These are phyloP conservation scores for Samsoniella hepiali DNA, from an alignment of 2,329 filamentous ascomycete genomes.

Conservation along the genomic window DNA sequence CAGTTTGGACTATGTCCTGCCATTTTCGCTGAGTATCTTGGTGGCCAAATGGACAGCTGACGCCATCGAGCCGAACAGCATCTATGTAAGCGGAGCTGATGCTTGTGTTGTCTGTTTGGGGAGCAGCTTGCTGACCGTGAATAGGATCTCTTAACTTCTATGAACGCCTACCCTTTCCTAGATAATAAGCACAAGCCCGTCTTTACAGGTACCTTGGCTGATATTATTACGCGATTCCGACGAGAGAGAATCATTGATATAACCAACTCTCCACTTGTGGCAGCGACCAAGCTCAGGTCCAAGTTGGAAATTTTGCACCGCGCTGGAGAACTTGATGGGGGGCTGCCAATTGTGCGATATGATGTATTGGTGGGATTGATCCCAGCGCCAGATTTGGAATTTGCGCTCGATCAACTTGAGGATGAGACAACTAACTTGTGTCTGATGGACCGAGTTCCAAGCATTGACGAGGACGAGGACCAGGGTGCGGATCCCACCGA, in stretches of 20 bases:
- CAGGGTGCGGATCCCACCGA: slow-evolving; percentile 67
- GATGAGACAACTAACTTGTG: slow-evolving; percentile 73
- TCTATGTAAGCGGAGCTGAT: slow-evolving; percentile 61
- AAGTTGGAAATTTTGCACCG: slow-evolving; percentile 81
- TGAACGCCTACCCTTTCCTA: slow-evolving; percentile 97
- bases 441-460: slow-evolving; percentile 70
- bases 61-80: slow-evolving; percentile 88
- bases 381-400: slow-evolving; percentile 90
- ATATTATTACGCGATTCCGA: slow-evolving; percentile 76
- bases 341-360: slow-evolving; percentile 79
- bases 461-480: slow-evolving; percentile 62
- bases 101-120: not conserved
- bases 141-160: slow-evolving; percentile 84
- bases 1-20: slow-evolving; percentile 89
- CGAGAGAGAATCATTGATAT: slow-evolving; percentile 85
- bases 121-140: slow-evolving; percentile 20
- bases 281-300: slow-evolving; percentile 69
- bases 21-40: slow-evolving; percentile 86
- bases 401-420: slow-evolving; percentile 78
- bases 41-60: slow-evolving; percentile 99
- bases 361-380: slow-evolving; percentile 84
- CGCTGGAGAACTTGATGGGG: slow-evolving; percentile 87
- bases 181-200: slow-evolving; percentile 92
- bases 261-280: slow-evolving; percentile 73
- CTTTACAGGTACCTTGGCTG: slow-evolving; percentile 82